Evolutionary conservation across 345 rosid species (phyloP), one percentile per base, ranked within the genome.

Genomic region (Salix arbutifolia): DNA sequence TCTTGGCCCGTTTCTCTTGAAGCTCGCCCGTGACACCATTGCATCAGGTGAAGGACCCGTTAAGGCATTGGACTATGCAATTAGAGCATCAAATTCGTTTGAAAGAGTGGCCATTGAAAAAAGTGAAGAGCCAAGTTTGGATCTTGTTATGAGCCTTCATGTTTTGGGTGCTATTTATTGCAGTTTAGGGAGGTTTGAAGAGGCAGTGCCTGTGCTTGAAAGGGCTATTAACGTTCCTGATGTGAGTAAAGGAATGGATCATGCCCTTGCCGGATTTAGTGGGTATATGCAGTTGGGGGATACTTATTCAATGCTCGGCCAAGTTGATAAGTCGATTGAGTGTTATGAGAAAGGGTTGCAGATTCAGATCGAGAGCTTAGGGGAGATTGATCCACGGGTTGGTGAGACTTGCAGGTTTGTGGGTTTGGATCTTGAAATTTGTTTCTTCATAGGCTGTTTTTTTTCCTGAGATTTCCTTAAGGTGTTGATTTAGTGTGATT

Each of bases 201-300:
- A 96, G 82, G 99, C 98, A 0, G 92, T 96, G 26, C 94, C 94
- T 33, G 95, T 87, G 28, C 89, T 96, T 33, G 97, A 94, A 76
- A 78, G 92, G 74, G 97, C 99, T 14, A 89, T 92, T 44, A 78
- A 78, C 35, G 98, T 92, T n/a, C 97, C 98, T 23, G 97, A 90
- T n/a, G 84, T 85, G 42, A 53, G 65, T 0, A 82, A 90, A 30
- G 97, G 99, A 0, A 90, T 91, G 72, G 98, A 94, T 81, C 98
- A 94, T 74, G 91, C 95, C 17, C 92, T 96, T 4, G 98, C 99
- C 1, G 91, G 90, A 64, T 96, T 94, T 77, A 92, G 98, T 19
- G 98, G 98, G 35, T 82, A 96, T 76, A 96, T 96, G 99, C 99
- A 96, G 82, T 84, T 96, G 6, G 99, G 98, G 17, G 99, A 96